Evolutionary conservation across 768 basidiomycete genomes (phyloP).

Genomic region (Trametopsis cervina): DNA sequence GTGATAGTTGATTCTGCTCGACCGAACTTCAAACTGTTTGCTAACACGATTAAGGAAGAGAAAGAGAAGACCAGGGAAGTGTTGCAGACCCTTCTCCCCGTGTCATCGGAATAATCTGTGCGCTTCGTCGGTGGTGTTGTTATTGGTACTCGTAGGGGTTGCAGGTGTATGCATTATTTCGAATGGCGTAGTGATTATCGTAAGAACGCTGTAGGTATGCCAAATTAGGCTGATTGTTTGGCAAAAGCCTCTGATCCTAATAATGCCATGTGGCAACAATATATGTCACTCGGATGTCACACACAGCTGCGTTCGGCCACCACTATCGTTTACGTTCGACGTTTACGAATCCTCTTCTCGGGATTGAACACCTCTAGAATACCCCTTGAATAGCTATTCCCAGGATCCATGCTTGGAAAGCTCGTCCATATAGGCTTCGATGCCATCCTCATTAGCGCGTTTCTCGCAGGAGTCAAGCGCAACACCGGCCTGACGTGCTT

Average conservation of each 20-base stretch:
- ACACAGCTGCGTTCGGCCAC: neutral
- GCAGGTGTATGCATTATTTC: too few species aligned
- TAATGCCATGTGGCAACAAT: slow-evolving; percentile 17
- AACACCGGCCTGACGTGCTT: slow-evolving; percentile 83
- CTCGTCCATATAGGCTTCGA: slow-evolving; percentile 71
- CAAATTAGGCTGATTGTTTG: slow-evolving; percentile 12
- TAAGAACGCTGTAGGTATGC: too few species aligned
- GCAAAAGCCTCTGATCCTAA: slow-evolving; percentile 19
- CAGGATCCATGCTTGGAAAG: slow-evolving; percentile 49
- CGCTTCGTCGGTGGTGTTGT: too few species aligned
- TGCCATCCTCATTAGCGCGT: slow-evolving; percentile 69
- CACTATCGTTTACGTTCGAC: too few species aligned
- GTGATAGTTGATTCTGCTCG: slow-evolving; percentile 49
- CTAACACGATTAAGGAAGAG: slow-evolving; percentile 69
- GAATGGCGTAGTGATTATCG: too few species aligned
- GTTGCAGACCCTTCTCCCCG: slow-evolving; percentile 9
- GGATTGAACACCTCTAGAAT: too few species aligned
- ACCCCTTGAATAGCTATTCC: neutral
- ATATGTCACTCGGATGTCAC: too few species aligned
- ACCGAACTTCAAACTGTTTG: slow-evolving; percentile 66
- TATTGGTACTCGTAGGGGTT: too few species aligned
- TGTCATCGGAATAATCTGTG: neutral
- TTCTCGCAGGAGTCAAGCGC: slow-evolving; percentile 80
- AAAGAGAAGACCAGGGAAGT: slow-evolving; percentile 34
- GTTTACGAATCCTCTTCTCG: too few species aligned